Conservation (phyloP, 441 rosid species). For the Adansonia rubrostipa region DNA sequence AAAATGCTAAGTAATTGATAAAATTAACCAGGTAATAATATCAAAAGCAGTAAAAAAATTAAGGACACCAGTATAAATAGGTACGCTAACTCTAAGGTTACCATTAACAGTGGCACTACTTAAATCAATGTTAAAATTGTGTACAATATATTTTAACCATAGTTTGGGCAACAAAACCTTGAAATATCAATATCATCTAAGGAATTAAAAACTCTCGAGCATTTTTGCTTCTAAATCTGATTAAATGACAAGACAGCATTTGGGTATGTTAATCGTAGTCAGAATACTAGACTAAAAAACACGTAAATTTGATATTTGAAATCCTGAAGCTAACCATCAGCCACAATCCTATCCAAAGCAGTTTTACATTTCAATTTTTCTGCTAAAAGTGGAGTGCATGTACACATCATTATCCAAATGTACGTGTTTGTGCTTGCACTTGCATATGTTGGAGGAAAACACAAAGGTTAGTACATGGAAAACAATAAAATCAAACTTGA, state of each 20-base stretch:
- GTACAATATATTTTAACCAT: background rate
- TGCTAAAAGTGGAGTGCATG: background rate
- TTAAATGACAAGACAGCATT: background rate
- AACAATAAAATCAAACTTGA: conserved; percentile 24
- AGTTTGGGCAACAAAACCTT: background rate
- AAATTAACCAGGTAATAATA: background rate
- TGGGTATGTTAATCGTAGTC: background rate
- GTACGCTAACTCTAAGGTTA: background rate
- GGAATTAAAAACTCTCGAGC: background rate
- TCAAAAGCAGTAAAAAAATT: background rate
- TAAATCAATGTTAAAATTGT: background rate
- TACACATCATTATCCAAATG: background rate
- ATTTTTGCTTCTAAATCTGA: background rate
- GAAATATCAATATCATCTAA: background rate
- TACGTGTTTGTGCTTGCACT: background rate
- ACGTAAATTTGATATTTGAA: background rate
- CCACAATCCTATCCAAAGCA: background rate
- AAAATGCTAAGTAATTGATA: background rate
- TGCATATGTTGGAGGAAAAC: background rate
- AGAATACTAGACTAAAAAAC: background rate
- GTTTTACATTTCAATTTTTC: background rate
- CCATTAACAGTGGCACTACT: background rate
- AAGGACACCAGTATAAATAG: background rate
- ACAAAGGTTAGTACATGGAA: conserved; percentile 12
- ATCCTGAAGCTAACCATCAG: background rate